Conservation (phyloP, 2,329 filamentous ascomycete genomes). For the Fusarium sp. region DNA sequence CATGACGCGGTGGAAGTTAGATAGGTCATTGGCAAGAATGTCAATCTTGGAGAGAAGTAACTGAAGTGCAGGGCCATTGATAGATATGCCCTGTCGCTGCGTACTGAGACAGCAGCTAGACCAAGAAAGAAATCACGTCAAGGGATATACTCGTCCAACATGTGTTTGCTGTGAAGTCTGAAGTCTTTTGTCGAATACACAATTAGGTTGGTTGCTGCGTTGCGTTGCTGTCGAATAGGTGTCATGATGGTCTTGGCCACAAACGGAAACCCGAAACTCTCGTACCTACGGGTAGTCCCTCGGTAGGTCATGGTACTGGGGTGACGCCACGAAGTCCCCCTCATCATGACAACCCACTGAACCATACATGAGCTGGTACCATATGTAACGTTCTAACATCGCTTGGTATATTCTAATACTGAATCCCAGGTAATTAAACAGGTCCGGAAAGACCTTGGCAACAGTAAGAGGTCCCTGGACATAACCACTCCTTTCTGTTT, state of each 20-base stretch:
- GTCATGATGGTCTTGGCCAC: constrained; percentile 25
- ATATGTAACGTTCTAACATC: background rate
- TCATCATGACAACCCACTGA: constrained; percentile 16
- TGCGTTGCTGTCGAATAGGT: background rate
- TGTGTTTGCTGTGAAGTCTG: constrained; percentile 3
- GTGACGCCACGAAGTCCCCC: constrained; percentile 3
- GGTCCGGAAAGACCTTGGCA: background rate
- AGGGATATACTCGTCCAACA: constrained; percentile 6
- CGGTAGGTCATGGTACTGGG: background rate
- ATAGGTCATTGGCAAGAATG: constrained; percentile 16
- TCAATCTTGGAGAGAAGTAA: constrained; percentile 16
- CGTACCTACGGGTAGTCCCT: background rate
- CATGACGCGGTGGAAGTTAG: constrained; percentile 31
- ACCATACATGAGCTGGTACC: background rate
- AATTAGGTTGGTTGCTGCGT: background rate
- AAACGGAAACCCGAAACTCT: constrained; percentile 29
- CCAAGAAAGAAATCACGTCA: constrained; percentile 38
- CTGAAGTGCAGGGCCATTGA: constrained; percentile 1
- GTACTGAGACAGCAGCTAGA: constrained; percentile 39
- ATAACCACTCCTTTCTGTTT: background rate
- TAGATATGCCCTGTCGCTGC: constrained; percentile 36
- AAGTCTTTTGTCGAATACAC: background rate
- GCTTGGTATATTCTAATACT: background rate
- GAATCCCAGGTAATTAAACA: background rate
- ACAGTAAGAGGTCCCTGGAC: background rate